Evolutionary conservation across 305 asterid species (phyloP).

Genomic region (Vinca major): DNA sequence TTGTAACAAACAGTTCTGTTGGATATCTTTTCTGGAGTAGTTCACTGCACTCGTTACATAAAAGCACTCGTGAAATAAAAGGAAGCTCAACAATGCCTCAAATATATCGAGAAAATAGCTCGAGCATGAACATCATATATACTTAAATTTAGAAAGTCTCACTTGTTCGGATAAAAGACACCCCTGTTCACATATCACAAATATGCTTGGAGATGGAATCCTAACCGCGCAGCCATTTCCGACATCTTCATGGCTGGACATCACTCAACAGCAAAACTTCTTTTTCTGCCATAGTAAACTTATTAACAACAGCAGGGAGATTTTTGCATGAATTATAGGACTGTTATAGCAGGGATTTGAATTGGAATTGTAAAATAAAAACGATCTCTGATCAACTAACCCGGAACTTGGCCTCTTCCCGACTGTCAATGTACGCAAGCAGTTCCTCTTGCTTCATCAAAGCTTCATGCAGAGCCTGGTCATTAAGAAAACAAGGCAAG

Average conservation of each 20-base stretch:
- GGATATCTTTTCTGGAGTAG: too few relatives aligned
- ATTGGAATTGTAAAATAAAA: neutral
- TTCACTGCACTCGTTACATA: too few relatives aligned
- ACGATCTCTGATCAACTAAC: conserved; percentile 31
- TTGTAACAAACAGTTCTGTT: too few relatives aligned
- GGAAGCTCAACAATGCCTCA: too few relatives aligned
- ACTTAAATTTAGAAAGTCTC: too few relatives aligned
- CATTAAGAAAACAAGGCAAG: conserved; percentile 3
- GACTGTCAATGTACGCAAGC: conserved; percentile 88
- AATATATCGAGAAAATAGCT: too few relatives aligned
- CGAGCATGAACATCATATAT: neutral
- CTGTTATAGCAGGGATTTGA: neutral
- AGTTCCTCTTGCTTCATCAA: conserved; percentile 96
- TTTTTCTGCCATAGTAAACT: conserved; percentile 44
- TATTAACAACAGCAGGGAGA: conserved; percentile 8
- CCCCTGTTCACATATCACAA: too few relatives aligned
- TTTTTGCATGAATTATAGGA: neutral
- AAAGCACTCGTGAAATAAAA: too few relatives aligned
- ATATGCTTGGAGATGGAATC: too few relatives aligned
- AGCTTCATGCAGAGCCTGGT: conserved; percentile 91
- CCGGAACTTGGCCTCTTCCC: conserved; percentile 71
- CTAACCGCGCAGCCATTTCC: too few relatives aligned
- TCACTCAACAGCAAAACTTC: conserved; percentile 63
- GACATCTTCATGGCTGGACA: neutral
- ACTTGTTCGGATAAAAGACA: too few relatives aligned